Percentiles rank a stretch among this genome's conserved stretches.
These are phyloP conservation scores for Fusarium udum DNA, from an alignment of 2,329 filamentous ascomycete species.

Conservation along the genomic window DNA sequence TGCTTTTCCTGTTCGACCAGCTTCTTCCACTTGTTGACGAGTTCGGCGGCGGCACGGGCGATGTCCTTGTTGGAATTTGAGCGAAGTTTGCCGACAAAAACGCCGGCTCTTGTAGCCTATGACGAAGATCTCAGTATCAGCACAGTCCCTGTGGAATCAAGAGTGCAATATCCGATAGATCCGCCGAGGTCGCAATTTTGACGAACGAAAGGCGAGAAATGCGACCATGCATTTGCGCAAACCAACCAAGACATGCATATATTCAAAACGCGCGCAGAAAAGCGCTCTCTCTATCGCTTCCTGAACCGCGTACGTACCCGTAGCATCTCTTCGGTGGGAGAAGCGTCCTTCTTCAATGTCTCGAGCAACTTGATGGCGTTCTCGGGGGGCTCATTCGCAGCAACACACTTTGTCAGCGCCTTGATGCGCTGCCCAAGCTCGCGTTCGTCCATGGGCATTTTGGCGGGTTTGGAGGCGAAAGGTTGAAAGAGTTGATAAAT, in stretches of 20 bases:
- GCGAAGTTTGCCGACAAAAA: conserved; percentile 83
- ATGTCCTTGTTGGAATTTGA: conserved; percentile 85
- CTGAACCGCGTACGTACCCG: conserved; percentile 67
- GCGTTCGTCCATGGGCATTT: conserved; percentile 75
- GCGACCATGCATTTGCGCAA: conserved; percentile 37
- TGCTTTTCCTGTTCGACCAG: conserved; percentile 74
- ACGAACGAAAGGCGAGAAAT: conserved; percentile 7
- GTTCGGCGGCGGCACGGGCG: conserved; percentile 77
- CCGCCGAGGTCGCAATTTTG: background rate
- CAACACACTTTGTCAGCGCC: conserved; percentile 81
- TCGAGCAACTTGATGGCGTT: conserved; percentile 79
- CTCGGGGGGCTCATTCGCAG: conserved; percentile 76
- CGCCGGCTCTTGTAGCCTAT: conserved; percentile 86
- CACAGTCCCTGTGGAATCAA: background rate
- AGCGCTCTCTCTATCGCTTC: background rate
- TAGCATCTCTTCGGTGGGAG: conserved; percentile 88
- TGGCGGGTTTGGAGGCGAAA: background rate
- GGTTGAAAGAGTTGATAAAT: conserved; percentile 10
- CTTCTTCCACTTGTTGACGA: conserved; percentile 89
- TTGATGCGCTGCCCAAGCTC: conserved; percentile 82
- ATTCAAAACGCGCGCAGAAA: background rate
- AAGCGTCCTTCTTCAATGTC: conserved; percentile 80
- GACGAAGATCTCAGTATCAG: conserved; percentile 21
- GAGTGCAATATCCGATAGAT: background rate
- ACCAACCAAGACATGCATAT: conserved; percentile 14